phyloP scores from a whole-genome alignment of 2,329 filamentous ascomycete genomes.

The Scedosporium boydii region DNA sequence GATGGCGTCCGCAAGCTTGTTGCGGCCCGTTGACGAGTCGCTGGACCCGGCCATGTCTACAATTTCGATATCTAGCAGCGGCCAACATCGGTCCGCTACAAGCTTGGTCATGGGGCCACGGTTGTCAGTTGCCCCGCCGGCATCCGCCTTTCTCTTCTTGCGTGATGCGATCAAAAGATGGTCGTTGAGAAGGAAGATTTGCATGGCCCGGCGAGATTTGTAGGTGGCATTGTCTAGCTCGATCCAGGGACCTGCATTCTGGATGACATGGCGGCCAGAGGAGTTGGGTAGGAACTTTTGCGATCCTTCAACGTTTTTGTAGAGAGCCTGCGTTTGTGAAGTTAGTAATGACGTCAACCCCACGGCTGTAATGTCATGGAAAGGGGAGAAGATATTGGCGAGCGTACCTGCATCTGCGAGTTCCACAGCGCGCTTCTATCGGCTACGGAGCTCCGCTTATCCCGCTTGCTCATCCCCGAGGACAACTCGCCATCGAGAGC shows the following conservation, averaged over 20 bases:
- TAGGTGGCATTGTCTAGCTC: slow-evolving; percentile 96
- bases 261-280: slow-evolving; percentile 83
- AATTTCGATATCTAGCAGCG: slow-evolving; percentile 83
- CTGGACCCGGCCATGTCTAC: slow-evolving; percentile 70
- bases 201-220: slow-evolving; percentile 81
- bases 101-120: slow-evolving; percentile 60
- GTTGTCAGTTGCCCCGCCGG: slow-evolving; percentile 32
- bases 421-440: slow-evolving; percentile 60
- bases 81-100: slow-evolving; percentile 91
- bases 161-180: slow-evolving; percentile 83
- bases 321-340: slow-evolving; percentile 51
- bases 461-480: slow-evolving; percentile 52
- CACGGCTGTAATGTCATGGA: no score
- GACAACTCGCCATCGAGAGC: slow-evolving; percentile 36
- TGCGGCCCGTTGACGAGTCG: slow-evolving; percentile 42
- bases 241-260: slow-evolving; percentile 89
- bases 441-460: slow-evolving; percentile 83
- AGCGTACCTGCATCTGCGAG: slow-evolving; percentile 49
- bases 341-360: neutral
- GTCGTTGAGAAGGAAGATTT: slow-evolving; percentile 89
- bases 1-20: slow-evolving; percentile 72
- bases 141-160: slow-evolving; percentile 84
- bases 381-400: neutral
- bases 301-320: slow-evolving; percentile 95
- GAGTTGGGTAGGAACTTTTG: slow-evolving; percentile 93